These are phyloP conservation scores for Trichoderma koningii DNA, from an alignment of 2,329 filamentous ascomycete genomes.

Conservation along the genomic window DNA sequence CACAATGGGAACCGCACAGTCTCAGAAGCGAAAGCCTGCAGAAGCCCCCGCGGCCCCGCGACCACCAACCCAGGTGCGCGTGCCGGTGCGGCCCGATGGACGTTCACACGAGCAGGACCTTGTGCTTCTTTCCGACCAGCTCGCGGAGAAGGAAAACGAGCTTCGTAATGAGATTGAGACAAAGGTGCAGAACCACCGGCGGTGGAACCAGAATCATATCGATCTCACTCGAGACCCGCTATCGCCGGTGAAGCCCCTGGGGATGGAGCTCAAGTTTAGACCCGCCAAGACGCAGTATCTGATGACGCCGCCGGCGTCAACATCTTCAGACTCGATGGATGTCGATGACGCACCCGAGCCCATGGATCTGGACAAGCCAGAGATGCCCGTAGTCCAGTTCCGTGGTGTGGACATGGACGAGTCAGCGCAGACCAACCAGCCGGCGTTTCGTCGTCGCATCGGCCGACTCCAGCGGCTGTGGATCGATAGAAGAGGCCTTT, in stretches of 20 bases:
- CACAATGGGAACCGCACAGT: slow-evolving; percentile 46
- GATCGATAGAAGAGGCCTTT: slow-evolving; percentile 79
- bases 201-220: slow-evolving; percentile 88
- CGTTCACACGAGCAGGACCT: slow-evolving; percentile 78
- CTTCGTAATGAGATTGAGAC: slow-evolving; percentile 80
- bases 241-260: slow-evolving; percentile 71
- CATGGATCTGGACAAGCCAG: slow-evolving; percentile 42
- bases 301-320: slow-evolving; percentile 64
- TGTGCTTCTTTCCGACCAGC: slow-evolving; percentile 71
- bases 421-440: slow-evolving; percentile 48
- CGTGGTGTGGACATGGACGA: slow-evolving; percentile 43
- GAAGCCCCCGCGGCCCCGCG: slow-evolving; percentile 64
- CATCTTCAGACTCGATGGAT: slow-evolving; percentile 58
- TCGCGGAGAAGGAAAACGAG: slow-evolving; percentile 78
- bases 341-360: slow-evolving; percentile 52
- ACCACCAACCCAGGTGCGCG: slow-evolving; percentile 65
- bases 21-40: slow-evolving; percentile 69
- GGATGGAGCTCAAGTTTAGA: slow-evolving; percentile 65
- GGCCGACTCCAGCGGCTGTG: slow-evolving; percentile 83
- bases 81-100: slow-evolving; percentile 69
- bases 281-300: slow-evolving; percentile 71
- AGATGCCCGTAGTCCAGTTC: slow-evolving; percentile 49
- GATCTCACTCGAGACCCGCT: slow-evolving; percentile 86
- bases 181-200: slow-evolving; percentile 83
- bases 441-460: slow-evolving; percentile 79